Base-by-base conservation (phyloP, 148 eudicot genomes). In the Arbutus unedo region DNA sequence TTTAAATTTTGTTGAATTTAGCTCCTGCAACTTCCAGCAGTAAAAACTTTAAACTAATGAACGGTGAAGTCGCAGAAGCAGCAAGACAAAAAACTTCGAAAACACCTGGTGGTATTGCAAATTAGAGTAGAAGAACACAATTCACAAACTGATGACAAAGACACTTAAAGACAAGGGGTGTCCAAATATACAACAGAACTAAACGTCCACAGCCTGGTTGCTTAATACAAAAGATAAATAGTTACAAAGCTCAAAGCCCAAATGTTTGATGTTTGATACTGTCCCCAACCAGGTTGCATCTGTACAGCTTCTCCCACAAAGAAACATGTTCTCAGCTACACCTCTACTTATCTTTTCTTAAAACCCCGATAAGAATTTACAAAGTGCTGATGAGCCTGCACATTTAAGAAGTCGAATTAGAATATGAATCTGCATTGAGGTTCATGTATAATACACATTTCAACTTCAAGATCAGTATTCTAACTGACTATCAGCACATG, bases 311-410 rank as follows among this genome's bases (percentile, higher is more conserved):
- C 78, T 23, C 48, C 67, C 49, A 56, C 21, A n/a, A n/a, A 2
- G 10, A 31, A 56, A 55, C 4, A 25, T 6, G 47, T 16, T 55
- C 44, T 43, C 81, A 56, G 14, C 60, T 10, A 70, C 49, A 31
- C 62, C 81, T 45, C 41, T 41, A 57, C 70, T 57, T 19, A 51
- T 57, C 49, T 41, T 43, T 45, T 43, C 70, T 21, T 11, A 43
- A 6, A 16, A 31, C 38, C 8, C 19, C 16, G 16, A 41, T 19
- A 59, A 59, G 21, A 78, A 55, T 78, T 56, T 43, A 57, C 80
- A 78, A 25, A 54, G 50, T 41, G 67, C 43, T 38, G 23, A 51
- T 59, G 51, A 59, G 54, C 81, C 81, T 78, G 81, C 81, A 78
- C 18, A 59, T 59, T 25, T 23, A 56, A 78, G 10, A 25, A 78